Base-by-base conservation (phyloP, 164 flowering plant genomes). In the Dillenia suffruticosa region DNA sequence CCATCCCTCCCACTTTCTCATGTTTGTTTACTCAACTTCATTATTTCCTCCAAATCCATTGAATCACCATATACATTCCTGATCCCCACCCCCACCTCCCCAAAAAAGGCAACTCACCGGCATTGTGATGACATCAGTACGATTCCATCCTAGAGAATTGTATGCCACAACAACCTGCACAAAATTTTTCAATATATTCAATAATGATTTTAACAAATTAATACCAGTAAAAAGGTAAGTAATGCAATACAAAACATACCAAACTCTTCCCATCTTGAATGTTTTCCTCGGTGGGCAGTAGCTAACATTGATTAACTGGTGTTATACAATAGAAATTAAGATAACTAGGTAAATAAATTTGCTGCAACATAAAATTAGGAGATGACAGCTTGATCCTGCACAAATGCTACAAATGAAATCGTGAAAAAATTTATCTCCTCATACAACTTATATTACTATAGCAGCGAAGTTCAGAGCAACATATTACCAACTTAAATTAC, bases 101-200 rank as follows among this genome's bases (percentile, higher is more conserved):
- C 22, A 53, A 50, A 64, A 62, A 66, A 14, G 1, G 44, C 26
- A 19, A 71, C 95, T 81, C 67, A 89, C 98, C 12, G 95, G 96
- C 67, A 92, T 76, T 70, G 82, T 78, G 32, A 92, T 63, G 44
- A 80, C 63, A 19, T 92, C 93, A 49, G 75, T 81, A 44, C 92
- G 92, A 24, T 60, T 73, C 98, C 96, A 90, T 57, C 93, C 95
- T 54, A 90, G 88, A 17, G 98, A 77, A 74, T 92, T 92, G 68
- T 89, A 92, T 44, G 78, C 93, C 62, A 90, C 86, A n/a, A 92
- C 71, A 61, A 92, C 86, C 96, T 92, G 79, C 56, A 74, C 8
- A 9, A 51, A 62, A 67, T 46, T 22, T 48, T 32, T 47, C 10
- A 47, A 54, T 19, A 32, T 44, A 47, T 22, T 47, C 13, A 53